These are phyloP conservation scores for Barbatosphaeria neglecta DNA, from an alignment of 495 filamentous ascomycete genomes.

Conservation along the genomic window DNA sequence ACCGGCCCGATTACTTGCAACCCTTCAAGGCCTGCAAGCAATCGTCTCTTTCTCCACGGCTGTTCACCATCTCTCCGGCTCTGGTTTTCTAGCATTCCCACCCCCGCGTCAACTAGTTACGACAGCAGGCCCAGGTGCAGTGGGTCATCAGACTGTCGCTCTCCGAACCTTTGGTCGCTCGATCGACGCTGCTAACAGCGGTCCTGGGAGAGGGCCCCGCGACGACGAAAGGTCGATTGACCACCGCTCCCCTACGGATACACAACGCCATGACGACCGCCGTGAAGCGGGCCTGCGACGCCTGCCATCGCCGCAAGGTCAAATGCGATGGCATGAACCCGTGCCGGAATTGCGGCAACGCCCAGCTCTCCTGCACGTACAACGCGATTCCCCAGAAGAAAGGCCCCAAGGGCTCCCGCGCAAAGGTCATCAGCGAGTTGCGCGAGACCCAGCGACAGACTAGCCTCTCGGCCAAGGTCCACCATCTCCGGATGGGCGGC, in stretches of 20 bases:
- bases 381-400: conserved; percentile 80
- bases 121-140: too few species aligned
- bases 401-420: conserved; percentile 69
- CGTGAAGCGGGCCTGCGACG: conserved; percentile 64
- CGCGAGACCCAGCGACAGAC: conserved; percentile 53
- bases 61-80: too few species aligned
- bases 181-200: background rate
- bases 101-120: too few species aligned
- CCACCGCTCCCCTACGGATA: background rate
- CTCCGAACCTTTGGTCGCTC: too few species aligned
- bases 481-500: conserved; percentile 31
- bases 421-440: conserved; percentile 71
- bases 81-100: too few species aligned
- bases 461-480: conserved; percentile 40
- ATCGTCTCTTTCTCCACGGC: too few species aligned
- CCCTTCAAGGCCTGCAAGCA: too few species aligned
- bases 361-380: conserved; percentile 64
- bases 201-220: background rate
- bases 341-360: conserved; percentile 59
- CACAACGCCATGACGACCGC: conserved; percentile 34
- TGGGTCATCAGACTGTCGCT: too few species aligned
- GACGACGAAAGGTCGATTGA: background rate
- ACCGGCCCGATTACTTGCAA: too few species aligned
- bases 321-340: conserved; percentile 62
- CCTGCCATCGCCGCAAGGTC: conserved; percentile 75